phyloP scores from a whole-genome alignment of 768 basidiomycete genomes.

The Mycena leptocephala region DNA sequence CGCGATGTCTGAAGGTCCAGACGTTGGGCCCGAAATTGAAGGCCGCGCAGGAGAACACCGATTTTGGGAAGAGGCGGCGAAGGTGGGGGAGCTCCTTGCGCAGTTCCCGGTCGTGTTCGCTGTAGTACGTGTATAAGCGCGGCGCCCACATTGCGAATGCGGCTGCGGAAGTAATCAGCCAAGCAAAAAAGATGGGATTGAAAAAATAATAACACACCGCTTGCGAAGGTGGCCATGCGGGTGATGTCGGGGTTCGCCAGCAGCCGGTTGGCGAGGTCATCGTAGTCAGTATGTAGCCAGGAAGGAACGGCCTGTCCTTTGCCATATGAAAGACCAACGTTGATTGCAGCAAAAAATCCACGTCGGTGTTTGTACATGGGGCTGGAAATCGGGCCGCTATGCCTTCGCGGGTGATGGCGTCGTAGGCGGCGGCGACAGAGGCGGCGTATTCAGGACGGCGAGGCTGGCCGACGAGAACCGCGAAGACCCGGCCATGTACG shows the following conservation, averaged over 20 bases:
- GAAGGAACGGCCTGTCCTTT: background rate
- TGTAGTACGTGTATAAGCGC: background rate
- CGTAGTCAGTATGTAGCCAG: background rate
- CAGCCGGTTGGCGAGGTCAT: background rate
- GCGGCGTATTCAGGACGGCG: background rate
- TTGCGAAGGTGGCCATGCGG: background rate
- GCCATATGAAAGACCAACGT: background rate
- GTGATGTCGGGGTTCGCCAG: background rate
- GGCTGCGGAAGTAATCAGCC: background rate
- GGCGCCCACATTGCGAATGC: slow-evolving; percentile 6
- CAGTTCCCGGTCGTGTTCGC: background rate
- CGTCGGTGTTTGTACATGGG: background rate
- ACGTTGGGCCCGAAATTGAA: background rate
- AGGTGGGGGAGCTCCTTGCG: background rate
- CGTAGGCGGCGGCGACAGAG: background rate
- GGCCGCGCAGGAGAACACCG: background rate
- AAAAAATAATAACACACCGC: background rate
- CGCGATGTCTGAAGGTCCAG: background rate
- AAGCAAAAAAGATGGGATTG: background rate
- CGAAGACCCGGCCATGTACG: background rate
- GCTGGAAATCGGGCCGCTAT: background rate
- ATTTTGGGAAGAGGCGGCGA: slow-evolving; percentile 28
- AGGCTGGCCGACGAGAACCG: slow-evolving; percentile 33
- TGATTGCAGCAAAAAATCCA: background rate
- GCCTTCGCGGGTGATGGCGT: background rate